Base-by-base conservation (phyloP, 1,284 basidiomycete genomes). In the Bjerkandera adusta region DNA sequence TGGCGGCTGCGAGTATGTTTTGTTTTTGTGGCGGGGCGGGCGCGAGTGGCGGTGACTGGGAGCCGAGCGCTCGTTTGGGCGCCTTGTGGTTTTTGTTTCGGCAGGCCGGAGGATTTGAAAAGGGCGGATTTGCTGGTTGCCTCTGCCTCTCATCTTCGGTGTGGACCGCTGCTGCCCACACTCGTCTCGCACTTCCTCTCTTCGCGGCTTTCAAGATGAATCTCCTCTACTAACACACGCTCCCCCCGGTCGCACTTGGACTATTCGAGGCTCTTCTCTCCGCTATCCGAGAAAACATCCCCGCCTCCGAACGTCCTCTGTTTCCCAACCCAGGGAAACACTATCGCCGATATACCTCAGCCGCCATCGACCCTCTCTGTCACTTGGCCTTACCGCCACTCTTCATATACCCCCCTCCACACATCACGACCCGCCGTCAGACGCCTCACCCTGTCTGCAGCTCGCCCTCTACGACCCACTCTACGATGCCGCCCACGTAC, bases 401-500 rank as follows among this genome's bases (percentile, higher is more conserved):
- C 39, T 36, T 47, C 41, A 43, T 48, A 48, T 43, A 42, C 46
- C 46, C 40, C 20, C 32, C 39, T 26, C 41, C 12, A 34, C 27
- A 29, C 30, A 43, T 34, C 41, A 43, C 41, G 22, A 34, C 41
- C 33, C 41, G 25, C 41, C 41, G 20, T 25, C 30, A 16, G 26
- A 26, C 15, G 25, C 46, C 22, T 29, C 20, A 11, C n/a, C 37
- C 36, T 13, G 36, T 33, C 27, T 22, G 21, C 37, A 26, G 21
- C 21, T 10, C 40, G 5, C 13, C 39, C 5, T 13, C 35, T 25
- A 36, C 46, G 35, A 36, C 53, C 52, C 22, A 30, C 15, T 10
- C 29, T 15, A 53, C 40, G 35, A 61, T 58, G 57, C 59, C 59
- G 7, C 57, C 56, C 35, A 55, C 60, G 11, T 61, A 52, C 56